Conservation (phyloP, 2,329 filamentous ascomycete species). For the Scolecobasidium constrictum region DNA sequence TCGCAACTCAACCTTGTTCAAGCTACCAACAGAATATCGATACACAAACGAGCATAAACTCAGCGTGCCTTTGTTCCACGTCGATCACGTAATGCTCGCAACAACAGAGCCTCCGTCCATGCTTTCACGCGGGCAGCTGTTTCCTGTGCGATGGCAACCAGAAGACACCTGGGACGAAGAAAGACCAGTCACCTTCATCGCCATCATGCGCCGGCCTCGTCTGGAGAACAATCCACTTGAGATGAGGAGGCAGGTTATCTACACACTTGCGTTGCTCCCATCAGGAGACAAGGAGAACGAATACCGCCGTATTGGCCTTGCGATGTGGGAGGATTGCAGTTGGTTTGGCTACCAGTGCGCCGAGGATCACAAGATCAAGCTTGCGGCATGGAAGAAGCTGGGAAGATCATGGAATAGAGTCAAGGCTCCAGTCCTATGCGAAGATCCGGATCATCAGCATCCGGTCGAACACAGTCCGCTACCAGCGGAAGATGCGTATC, state of each 20-base stretch:
- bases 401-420: neutral
- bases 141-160: neutral
- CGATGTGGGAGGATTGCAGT: neutral
- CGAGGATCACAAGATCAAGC: neutral
- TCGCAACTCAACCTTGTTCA: neutral
- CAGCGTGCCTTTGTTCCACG: neutral
- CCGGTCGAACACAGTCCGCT: neutral
- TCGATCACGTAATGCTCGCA: neutral
- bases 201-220: neutral
- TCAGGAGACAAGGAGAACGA: constrained; percentile 1
- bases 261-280: too few relatives aligned
- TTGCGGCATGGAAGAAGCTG: neutral
- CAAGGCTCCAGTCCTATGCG: neutral
- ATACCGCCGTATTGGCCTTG: neutral
- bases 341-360: neutral
- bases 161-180: neutral
- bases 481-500: neutral
- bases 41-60: neutral
- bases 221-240: neutral
- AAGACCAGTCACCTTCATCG: neutral
- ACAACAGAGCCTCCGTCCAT: neutral
- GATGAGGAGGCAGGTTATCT: too few relatives aligned
- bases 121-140: neutral
- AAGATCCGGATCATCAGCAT: neutral
- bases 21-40: neutral